Evolutionary conservation across 1,284 basidiomycete species (phyloP), one percentile per base, ranked within the genome.

Genomic region (Ganoderma leucocontextum): DNA sequence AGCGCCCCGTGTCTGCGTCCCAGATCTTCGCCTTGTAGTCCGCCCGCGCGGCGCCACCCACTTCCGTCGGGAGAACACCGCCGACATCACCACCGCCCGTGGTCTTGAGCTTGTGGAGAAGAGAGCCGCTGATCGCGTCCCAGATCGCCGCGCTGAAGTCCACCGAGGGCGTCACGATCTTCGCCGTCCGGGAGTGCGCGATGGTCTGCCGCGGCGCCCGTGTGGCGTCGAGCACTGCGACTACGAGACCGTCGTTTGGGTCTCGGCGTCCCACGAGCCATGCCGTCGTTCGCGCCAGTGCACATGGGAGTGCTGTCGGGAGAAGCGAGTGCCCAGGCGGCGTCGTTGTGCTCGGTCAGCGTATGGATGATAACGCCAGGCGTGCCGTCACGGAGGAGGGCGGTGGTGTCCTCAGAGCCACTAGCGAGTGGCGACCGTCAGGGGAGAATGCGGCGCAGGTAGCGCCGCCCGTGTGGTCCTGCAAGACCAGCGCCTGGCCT

Each of bases 1-100:
- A 73, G 69, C 25, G 49, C 52, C 44, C 75, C 0, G 70, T 72
- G 3, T 60, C 59, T 4, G 66, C 67, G 38, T 74, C 62, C 76
- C 75, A 77, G 49, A 78, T 71, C 17, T 74, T 69, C 15, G 72
- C 69, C 2, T 68, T 73, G 63, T 72, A 70, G 72, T 80, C 78
- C 2, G 71, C 73, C 29, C 70, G 39, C 75, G 75, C 12, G 76
- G 76, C 33, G 71, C 75, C 55, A 76, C 55, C 49, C 68, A 68
- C 44, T 61, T 62, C 74, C 71, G 65, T 77, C 72, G 74, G 75
- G 78, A 78, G 70, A 76, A 77, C 7, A 58, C 65, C 5, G 76
- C 74, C 35, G 64, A 59, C 67, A 72, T 73, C 22, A 80, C 75
- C 13, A 72, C 66, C 2, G 65, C 70, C 4, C 59, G 66, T 81